A percentile compares a stretch with the other conserved stretches of the same genome.
Evolutionary conservation across 2,329 filamentous ascomycete genomes (phyloP).

Genomic region (Lachnellula willkommii): DNA sequence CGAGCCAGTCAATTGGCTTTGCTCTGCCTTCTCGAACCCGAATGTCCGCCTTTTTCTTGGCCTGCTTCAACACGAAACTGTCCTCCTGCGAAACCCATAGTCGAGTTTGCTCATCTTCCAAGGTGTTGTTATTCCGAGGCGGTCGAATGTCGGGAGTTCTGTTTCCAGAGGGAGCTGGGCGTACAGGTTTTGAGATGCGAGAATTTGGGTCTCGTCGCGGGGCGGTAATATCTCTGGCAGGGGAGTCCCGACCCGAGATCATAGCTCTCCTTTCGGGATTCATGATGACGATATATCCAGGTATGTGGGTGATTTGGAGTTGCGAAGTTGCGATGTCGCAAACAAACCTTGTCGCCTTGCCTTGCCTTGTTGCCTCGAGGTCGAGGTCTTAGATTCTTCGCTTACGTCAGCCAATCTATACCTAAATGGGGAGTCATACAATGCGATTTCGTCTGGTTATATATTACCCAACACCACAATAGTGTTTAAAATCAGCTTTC

Average conservation of each 20-base stretch:
- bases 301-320: background rate
- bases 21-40: slow-evolving; percentile 86
- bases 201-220: slow-evolving; percentile 51
- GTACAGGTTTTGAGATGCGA: slow-evolving; percentile 50
- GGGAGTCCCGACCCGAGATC: slow-evolving; percentile 32
- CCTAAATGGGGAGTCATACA: no score
- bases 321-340: background rate
- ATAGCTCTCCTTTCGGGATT: slow-evolving; percentile 30
- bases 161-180: slow-evolving; percentile 26
- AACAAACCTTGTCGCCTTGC: no score
- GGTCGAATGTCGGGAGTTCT: slow-evolving; percentile 24
- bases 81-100: slow-evolving; percentile 93
- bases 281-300: slow-evolving; percentile 13
- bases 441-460: no score
- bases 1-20: slow-evolving; percentile 88
- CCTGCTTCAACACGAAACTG: slow-evolving; percentile 89
- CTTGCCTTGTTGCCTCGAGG: no score
- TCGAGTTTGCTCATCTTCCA: slow-evolving; percentile 67
- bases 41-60: slow-evolving; percentile 96
- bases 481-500: no score
- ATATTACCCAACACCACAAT: no score
- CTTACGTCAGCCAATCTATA: no score
- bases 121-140: slow-evolving; percentile 24
- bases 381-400: no score
- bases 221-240: slow-evolving; percentile 46